Evolutionary conservation across 2,329 filamentous ascomycete species (phyloP).

Genomic region (Magnaporthiopsis poae): DNA sequence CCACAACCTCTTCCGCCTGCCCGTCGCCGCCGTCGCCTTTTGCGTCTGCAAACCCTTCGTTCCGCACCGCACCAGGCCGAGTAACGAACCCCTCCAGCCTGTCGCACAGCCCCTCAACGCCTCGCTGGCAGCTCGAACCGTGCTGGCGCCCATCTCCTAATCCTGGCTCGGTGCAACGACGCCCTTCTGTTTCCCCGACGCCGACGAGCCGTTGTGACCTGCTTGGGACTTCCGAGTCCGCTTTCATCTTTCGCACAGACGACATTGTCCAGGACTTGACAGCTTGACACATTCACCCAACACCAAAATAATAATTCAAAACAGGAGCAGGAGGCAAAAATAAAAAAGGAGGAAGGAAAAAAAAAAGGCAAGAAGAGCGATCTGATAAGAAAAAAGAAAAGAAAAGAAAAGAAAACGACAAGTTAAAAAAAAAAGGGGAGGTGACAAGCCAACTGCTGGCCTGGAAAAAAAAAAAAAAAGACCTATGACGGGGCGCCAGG

Average conservation of each 20-base stretch:
- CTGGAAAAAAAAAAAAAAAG: background rate
- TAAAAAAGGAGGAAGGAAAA: background rate
- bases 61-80: background rate
- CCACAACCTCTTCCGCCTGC: too few relatives aligned
- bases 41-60: background rate
- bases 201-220: background rate
- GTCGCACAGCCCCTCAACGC: background rate
- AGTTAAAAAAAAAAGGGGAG: background rate
- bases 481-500: background rate
- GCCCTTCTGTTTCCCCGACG: background rate
- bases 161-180: background rate
- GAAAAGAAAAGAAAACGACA: background rate
- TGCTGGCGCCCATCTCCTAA: background rate
- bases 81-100: background rate
- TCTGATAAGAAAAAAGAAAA: background rate
- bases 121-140: background rate
- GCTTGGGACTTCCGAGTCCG: background rate
- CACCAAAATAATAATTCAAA: background rate
- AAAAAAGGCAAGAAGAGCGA: too few relatives aligned
- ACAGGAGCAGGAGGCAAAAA: background rate
- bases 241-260: background rate
- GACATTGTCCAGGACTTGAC: background rate
- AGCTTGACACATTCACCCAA: background rate
- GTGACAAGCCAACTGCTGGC: background rate
- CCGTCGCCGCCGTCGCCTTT: background rate